Conservation (phyloP, 2,329 filamentous ascomycete genomes). For the Apiospora kogelbergensis region DNA sequence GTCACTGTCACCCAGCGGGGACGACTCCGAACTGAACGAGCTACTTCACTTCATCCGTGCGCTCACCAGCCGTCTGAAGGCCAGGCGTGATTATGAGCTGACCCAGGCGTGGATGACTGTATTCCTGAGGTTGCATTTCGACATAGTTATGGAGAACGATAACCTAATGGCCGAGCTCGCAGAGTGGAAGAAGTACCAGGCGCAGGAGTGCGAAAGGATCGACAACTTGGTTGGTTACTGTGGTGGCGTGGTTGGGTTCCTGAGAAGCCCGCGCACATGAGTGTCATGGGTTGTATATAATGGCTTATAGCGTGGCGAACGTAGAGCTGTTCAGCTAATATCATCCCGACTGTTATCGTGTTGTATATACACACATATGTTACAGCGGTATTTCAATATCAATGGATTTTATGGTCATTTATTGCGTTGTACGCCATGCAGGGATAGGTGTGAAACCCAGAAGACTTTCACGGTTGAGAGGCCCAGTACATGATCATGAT, state of each 20-base stretch:
- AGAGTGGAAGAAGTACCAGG: constrained; percentile 72
- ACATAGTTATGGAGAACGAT: constrained; percentile 51
- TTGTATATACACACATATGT: not conserved
- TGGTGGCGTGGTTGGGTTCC: constrained; percentile 79
- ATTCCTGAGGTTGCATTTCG: constrained; percentile 77
- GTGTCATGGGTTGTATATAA: constrained; percentile 3
- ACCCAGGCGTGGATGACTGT: constrained; percentile 98
- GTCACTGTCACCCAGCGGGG: constrained; percentile 58
- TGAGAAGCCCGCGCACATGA: constrained; percentile 62
- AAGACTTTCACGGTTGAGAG: too few species aligned
- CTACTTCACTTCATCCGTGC: constrained; percentile 78
- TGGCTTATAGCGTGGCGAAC: not conserved
- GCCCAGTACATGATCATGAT: too few species aligned
- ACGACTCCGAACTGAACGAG: constrained; percentile 62
- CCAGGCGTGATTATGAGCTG: constrained; percentile 84
- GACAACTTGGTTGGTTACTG: constrained; percentile 83
- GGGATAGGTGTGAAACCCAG: too few species aligned
- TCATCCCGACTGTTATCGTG: not conserved
- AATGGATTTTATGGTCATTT: not conserved
- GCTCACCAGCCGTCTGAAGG: constrained; percentile 67
- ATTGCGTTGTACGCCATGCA: not conserved
- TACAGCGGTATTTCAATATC: not conserved
- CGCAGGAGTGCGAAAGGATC: constrained; percentile 68
- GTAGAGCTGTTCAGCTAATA: not conserved
- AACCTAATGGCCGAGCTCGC: constrained; percentile 58